Evolutionary conservation across 2,329 filamentous ascomycete species (phyloP), one percentile per base, ranked within the genome.

Genomic region (Nigrospora sphaerica): DNA sequence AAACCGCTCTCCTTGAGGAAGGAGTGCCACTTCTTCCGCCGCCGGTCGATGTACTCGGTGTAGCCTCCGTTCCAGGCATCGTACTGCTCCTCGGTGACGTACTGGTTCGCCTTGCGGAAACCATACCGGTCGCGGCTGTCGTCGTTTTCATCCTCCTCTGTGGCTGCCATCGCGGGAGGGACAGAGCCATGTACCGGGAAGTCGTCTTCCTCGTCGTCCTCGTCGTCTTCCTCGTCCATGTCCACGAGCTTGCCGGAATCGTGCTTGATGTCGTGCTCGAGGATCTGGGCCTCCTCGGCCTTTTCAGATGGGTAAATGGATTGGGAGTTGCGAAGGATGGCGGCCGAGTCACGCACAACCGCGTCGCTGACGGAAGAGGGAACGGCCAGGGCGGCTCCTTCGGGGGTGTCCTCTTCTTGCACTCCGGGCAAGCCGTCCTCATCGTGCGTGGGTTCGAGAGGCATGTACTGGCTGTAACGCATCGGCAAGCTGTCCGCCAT

Each of bases 31-130:
- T 96, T 96, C 66, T 80, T 83, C 52, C 80, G 77, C 50, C 92
- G 78, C 32, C 87, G 78, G 1, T 79, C 78, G 35, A 95, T 73
- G 60, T 93, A 91, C 34, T 83, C 77, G 31, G 78, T 80, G 62
- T 97, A 96, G 4, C 73, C 73, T 14, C 69, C 69, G 55, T 90
- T 82, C 92, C 92, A 97, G 1, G 74, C 70, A 57, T 96, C 88
- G 61, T 95, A 95, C 60, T 91, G 78, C 48, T 85, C 76, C 17
- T 83, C 69, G 1, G 78, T 86, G 51, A 95, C 77, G 59, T 95
- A 84, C 54, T 91, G 84, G 36, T 83, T 92, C 34, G 81, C 78
- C 63, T 96, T 97, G 54, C 89, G 88, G 70, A 97, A 97, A 4
- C 92, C 92, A 59, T 96, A 95, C 14, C 88, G 80, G 63, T 96